phyloP scores from a whole-genome alignment of 306 rosid species.

The Cucumis melo region DNA sequence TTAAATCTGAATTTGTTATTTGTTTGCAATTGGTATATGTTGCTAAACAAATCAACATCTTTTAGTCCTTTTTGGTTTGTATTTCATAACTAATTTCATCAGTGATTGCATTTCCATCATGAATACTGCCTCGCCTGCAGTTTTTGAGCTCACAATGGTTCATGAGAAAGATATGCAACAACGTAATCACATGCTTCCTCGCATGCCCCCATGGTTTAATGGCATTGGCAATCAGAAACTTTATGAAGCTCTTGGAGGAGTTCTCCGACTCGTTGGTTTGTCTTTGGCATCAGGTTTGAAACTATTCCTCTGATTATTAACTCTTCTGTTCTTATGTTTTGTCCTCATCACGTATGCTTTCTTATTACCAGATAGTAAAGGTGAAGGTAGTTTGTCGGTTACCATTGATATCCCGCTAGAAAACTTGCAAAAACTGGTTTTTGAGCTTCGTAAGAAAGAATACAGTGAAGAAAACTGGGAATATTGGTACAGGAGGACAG shows the following conservation, averaged over 20 bases:
- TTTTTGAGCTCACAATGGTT: slow-evolving; percentile 21
- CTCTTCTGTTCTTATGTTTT: not conserved
- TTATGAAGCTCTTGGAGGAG: slow-evolving; percentile 72
- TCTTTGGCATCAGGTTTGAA: slow-evolving; percentile 62
- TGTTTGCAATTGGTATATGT: no score
- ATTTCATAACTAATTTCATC: slow-evolving; percentile 27
- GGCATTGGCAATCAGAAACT: slow-evolving; percentile 48
- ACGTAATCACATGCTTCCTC: slow-evolving; percentile 48
- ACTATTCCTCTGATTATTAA: slow-evolving; percentile 3
- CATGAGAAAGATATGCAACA: slow-evolving; percentile 26
- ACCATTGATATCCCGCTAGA: slow-evolving; percentile 60
- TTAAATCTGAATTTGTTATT: no score
- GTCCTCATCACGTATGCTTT: slow-evolving; percentile 8
- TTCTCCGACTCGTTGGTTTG: slow-evolving; percentile 73
- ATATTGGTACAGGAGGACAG: slow-evolving; percentile 71
- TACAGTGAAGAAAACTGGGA: slow-evolving; percentile 68
- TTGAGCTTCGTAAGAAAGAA: slow-evolving; percentile 64
- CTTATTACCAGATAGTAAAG: slow-evolving; percentile 39
- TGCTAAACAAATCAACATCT: no score
- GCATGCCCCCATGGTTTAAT: slow-evolving; percentile 92
- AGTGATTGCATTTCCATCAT: slow-evolving; percentile 21
- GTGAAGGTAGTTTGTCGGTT: slow-evolving; percentile 50
- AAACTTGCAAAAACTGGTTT: slow-evolving; percentile 58
- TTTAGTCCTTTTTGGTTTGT: no score
- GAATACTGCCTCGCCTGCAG: slow-evolving; percentile 27